Evolutionary conservation across 306 rosid genomes (phyloP).

Genomic region (Pachyrhizus erosus): DNA sequence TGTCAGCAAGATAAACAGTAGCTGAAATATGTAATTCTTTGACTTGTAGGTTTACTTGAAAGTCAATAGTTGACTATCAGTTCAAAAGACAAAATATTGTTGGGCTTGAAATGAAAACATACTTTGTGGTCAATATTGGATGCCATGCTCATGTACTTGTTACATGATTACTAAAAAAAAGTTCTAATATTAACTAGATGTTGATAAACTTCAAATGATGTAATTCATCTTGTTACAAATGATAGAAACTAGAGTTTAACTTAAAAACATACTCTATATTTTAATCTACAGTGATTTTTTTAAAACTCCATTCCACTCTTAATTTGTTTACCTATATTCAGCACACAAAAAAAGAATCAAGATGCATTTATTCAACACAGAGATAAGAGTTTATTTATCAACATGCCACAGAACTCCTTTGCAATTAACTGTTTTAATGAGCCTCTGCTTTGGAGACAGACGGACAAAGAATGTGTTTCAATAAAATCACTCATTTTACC

Average conservation of each 20-base stretch:
- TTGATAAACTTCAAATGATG: not conserved
- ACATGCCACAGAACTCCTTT: constrained; percentile 6
- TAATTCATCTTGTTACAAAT: constrained; percentile 16
- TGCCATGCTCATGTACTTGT: not conserved
- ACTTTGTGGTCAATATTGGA: not conserved
- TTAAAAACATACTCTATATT: not conserved
- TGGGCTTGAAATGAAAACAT: not conserved
- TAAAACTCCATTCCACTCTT: not conserved
- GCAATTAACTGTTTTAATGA: constrained; percentile 21
- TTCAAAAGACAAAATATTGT: not conserved
- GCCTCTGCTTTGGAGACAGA: not conserved
- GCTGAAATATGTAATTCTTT: not conserved
- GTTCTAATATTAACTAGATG: not conserved
- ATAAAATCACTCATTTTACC: not conserved
- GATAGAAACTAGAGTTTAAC: not conserved
- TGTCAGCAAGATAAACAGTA: not conserved
- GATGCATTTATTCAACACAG: not conserved
- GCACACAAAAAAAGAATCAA: not conserved
- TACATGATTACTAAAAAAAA: not conserved
- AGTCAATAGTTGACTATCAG: constrained; percentile 13
- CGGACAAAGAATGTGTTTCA: constrained; percentile 30
- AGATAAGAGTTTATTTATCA: not conserved
- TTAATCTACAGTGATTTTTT: not conserved
- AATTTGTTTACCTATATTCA: not conserved
- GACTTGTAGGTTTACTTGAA: constrained; percentile 14